Percentiles rank a stretch among this genome's conserved stretches.
Conservation (phyloP, 2,329 filamentous ascomycete species). For the Fusarium sp. region DNA sequence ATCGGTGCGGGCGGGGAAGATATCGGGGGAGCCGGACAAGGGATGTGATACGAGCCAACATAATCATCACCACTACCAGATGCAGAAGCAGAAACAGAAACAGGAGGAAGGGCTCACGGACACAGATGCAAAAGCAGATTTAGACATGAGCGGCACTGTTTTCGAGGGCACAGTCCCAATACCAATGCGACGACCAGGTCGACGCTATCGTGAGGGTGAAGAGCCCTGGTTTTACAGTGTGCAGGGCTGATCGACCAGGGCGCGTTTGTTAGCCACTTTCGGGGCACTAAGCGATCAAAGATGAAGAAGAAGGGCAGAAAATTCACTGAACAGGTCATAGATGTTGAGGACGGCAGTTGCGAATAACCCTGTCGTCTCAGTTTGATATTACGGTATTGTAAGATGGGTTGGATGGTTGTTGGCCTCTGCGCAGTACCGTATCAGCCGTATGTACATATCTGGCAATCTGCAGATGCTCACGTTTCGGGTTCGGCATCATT, state of each 20-base stretch:
- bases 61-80: slow-evolving; percentile 1
- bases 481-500: slow-evolving; percentile 15
- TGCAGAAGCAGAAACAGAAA: slow-evolving; percentile 21
- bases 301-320: slow-evolving; percentile 1
- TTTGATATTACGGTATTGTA: slow-evolving; percentile 4
- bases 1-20: slow-evolving; percentile 33
- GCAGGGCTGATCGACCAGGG: slow-evolving; percentile 41
- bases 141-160: slow-evolving; percentile 36
- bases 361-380: slow-evolving; percentile 16
- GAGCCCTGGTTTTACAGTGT: slow-evolving; percentile 58
- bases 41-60: slow-evolving; percentile 34
- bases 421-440: slow-evolving; percentile 22
- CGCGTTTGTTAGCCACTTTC: slow-evolving; percentile 19
- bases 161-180: slow-evolving; percentile 70
- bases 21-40: slow-evolving; percentile 34
- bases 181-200: slow-evolving; percentile 72
- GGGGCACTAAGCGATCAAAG: slow-evolving; percentile 15
- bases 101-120: slow-evolving; percentile 22
- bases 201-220: slow-evolving; percentile 57
- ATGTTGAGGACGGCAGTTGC: slow-evolving; percentile 29
- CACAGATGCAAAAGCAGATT: slow-evolving; percentile 34
- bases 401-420: slow-evolving; percentile 12
- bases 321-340: slow-evolving; percentile 7
- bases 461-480: slow-evolving; percentile 14
- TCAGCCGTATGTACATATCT: neutral